Conservation (phyloP, 2,329 filamentous ascomycete species). For the Colletotrichum theobromicola region DNA sequence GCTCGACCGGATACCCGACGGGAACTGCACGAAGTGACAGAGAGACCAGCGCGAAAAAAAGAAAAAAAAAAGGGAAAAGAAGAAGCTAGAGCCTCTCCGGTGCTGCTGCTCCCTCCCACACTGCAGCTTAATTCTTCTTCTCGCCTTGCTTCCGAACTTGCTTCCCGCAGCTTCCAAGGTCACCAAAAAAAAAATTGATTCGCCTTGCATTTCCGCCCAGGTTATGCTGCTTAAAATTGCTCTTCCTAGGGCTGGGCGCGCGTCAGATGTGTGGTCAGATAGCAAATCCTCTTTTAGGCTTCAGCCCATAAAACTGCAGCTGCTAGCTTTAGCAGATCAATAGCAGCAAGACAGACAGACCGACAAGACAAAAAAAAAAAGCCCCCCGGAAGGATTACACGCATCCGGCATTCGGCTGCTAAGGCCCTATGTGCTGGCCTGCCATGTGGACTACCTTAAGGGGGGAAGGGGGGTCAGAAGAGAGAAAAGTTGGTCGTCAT, state of each 20-base stretch:
- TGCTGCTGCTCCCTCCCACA: not conserved
- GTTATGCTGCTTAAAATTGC: not conserved
- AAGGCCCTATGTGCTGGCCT: not conserved
- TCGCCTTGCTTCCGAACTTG: not conserved
- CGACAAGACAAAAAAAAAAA: not conserved
- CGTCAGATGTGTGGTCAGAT: slow-evolving; percentile 17
- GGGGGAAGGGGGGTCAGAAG: not conserved
- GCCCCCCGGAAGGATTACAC: not conserved
- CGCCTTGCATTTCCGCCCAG: not conserved
- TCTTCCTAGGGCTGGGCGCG: slow-evolving; percentile 11
- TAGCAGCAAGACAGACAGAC: not conserved
- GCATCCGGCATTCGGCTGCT: not conserved
- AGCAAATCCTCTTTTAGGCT: not conserved
- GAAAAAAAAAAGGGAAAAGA: not conserved
- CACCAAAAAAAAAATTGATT: not conserved
- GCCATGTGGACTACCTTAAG: not conserved
- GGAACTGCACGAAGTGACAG: not conserved
- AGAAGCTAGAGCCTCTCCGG: not conserved
- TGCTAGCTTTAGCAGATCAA: not conserved
- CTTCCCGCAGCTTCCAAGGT: not conserved
- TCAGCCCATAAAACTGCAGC: not conserved
- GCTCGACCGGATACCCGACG: slow-evolving; percentile 4
- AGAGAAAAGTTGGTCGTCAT: not conserved
- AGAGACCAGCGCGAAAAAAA: not conserved
- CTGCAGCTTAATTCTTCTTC: not conserved